Evolutionary conservation across 2,329 filamentous ascomycete genomes (phyloP), one percentile per base, ranked within the genome.

Genomic region (Xylaria sp.): DNA sequence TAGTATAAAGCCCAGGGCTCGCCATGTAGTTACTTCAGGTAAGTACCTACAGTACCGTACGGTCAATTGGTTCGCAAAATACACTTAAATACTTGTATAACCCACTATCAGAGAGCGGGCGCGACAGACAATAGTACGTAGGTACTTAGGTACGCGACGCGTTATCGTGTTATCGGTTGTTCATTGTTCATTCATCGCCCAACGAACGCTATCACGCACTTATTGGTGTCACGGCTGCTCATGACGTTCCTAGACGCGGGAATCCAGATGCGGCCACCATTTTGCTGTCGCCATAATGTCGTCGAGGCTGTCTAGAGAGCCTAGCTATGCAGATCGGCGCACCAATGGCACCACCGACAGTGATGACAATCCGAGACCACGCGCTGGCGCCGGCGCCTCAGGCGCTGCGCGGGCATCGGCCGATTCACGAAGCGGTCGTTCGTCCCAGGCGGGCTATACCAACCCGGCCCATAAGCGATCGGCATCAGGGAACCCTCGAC

Each of bases 401-500:
- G 70, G 70, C 66, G 55, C 48, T 36, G 70, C 72, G 14, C 73
- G 74, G 8, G 42, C 61, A 39, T 27, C 65, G 30, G 51, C 68
- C 45, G 82, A 81, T 71, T 78, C 79, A 54, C 79, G 79, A 79
- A 80, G 64, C 71, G 70, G 73, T n/a, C 80, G 61, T 71, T 72
- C 75, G n/a, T 67, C 77, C 76, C 65, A 78, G 65, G 51, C 77
- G 7, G 70, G 79, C 62, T 79, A 77, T 68, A 77, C 80, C 42
- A 79, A 79, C 72, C 80, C 81, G 34, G 78, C 84, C 2, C 87
- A 90, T 75, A 89, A 88, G 79, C 84, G 88, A 63, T 83, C 84
- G 19, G 82, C 86, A 1, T 90, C 89, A 14, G 85, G 85, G 11
- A 87, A 88, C 67, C 84, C 86, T 1, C 82, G 88, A 59, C 80